Base-by-base conservation (phyloP, 371 early-diverging fungal genomes). In the Zopfochytrium polystomum region DNA sequence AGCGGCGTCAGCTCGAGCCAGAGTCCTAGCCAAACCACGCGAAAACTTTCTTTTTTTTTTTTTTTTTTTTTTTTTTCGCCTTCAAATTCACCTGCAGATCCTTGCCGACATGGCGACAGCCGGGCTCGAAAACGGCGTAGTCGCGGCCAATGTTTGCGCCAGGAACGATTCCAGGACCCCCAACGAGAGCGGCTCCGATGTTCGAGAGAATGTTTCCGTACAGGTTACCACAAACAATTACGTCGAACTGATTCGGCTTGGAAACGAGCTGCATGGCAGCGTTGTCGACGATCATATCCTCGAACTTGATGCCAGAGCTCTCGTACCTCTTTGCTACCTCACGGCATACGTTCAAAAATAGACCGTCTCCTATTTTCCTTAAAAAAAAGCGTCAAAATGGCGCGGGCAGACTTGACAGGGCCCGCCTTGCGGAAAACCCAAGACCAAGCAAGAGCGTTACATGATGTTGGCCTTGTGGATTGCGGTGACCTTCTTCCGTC, bases 381-480 rank as follows among this genome's bases (percentile, higher is more conserved):
- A 31, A 50, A 23, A 11, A n/a, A 11, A 29, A n/a, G n/a, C n/a
- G n/a, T n/a, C n/a, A n/a, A n/a, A n/a, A n/a, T n/a, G n/a, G n/a
- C n/a, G n/a, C n/a, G n/a, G n/a, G n/a, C n/a, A n/a, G n/a, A n/a
- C n/a, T n/a, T n/a, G n/a, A n/a, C n/a, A n/a, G n/a, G n/a, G n/a
- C n/a, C n/a, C n/a, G n/a, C n/a, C 20, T n/a, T n/a, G n/a, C n/a
- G n/a, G n/a, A n/a, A n/a, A n/a, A n/a, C n/a, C n/a, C 15, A 49
- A 0, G 1, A 18, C n/a, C n/a, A 31, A 13, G 32, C 11, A 32
- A n/a, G 20, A 29, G 43, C 62, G 74, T 63, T 75, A 85, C 98
- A 97, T 97, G 78, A 97, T 97, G 83, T 97, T 97, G 77, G 98
- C 98, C 85, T 97, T 97, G 87, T 97, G 98, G 62, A 97, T 90